Evolutionary conservation across 78 protist species (phyloP), one percentile per base, ranked within the genome.

Genomic region (Planoprotostelium fungivorum): DNA sequence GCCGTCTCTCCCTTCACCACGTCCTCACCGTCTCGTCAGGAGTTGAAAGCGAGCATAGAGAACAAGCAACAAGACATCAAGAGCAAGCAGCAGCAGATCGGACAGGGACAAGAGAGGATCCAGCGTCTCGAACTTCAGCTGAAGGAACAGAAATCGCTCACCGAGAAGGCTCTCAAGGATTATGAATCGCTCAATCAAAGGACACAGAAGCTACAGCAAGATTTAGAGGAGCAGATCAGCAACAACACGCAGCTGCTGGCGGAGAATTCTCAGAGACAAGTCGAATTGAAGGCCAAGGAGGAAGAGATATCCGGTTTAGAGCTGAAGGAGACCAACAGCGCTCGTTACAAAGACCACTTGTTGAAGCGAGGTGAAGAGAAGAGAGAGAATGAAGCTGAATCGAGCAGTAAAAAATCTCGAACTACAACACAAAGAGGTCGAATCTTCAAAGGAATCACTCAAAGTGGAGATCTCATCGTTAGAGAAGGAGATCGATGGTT

Each of bases 161-260:
- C 36, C 38, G 37, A 63, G 0, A 37, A 88, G 36, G 35, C 90
- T 0, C 88, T 10, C 34, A 88, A 92, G 87, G 93, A 95, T 29
- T n/a, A 35, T 91, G 93, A 92, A 28, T 0, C 0, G 37, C 38
- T 88, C 73, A 86, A 86, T 31, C 87, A 91, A 38, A n/a, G 63
- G 29, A 88, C 87, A 35, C 92, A 38, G 87, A 85, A 85, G 88
- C 93, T 95, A 0, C 88, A 51, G 28, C 94, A 90, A 86, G 90
- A 89, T 29, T 90, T 91, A 39, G 94, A 89, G 84, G 94, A 94
- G 73, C 38, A 90, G 83, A 29, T 35, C n/a, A 0, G 0, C 1
- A 16, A 0, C 29, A 90, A 89, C 73, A 63, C 86, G 29, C 36
- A 83, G 9, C 91, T 84, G 37, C 0, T 36, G 29, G 0, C 9